phyloP scores from a whole-genome alignment of 192 early-diverging fungal species.

The Backusella mclennaniae region DNA sequence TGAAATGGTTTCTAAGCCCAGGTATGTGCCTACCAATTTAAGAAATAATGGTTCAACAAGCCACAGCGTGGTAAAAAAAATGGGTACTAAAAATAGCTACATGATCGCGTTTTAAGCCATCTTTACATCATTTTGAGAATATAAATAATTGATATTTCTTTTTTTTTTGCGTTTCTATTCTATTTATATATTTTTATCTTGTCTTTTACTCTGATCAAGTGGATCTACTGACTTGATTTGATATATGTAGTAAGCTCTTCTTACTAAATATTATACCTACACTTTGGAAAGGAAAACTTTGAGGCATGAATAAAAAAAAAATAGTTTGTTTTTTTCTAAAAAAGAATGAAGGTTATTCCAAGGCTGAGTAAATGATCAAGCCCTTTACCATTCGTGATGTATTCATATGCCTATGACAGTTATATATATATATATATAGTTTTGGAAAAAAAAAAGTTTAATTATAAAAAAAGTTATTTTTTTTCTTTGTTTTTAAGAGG shows the following conservation, averaged over 20 bases:
- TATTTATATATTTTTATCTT: background rate
- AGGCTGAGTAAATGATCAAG: background rate
- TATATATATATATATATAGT: background rate
- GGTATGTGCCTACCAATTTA: background rate
- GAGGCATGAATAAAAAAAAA: background rate
- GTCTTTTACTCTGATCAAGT: background rate
- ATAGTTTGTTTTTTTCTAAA: background rate
- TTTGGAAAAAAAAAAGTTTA: too few species aligned
- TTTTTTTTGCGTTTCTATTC: background rate
- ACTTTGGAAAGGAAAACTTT: background rate
- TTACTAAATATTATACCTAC: background rate
- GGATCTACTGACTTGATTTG: background rate
- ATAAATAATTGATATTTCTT: background rate
- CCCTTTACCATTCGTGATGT: background rate
- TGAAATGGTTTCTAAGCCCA: background rate
- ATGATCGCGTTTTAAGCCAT: background rate
- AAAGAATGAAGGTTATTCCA: background rate
- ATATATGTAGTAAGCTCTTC: background rate
- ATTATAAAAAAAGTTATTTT: too few species aligned
- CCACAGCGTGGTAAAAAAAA: slow-evolving; percentile 4
- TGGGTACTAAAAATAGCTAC: background rate
- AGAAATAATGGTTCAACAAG: background rate
- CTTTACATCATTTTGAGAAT: background rate
- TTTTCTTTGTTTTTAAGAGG: too few species aligned
- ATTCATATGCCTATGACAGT: background rate